Evolutionary conservation across 2,329 filamentous ascomycete genomes (phyloP), one percentile per base, ranked within the genome.

Genomic region (Cladosporium sp.): DNA sequence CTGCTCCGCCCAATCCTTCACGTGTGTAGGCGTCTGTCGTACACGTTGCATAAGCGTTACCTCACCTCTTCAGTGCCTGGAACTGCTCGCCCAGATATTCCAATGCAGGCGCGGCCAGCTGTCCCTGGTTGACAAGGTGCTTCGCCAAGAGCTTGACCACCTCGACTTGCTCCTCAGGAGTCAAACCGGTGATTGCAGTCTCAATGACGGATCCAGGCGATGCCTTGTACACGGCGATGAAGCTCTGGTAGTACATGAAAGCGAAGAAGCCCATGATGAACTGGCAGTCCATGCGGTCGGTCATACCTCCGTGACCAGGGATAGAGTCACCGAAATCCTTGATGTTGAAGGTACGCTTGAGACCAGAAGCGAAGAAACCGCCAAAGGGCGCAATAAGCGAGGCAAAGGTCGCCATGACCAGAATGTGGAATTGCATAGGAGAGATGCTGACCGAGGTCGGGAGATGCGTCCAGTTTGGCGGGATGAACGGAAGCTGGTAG

Each of bases 221-320:
- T 33, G 86, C 83, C 69, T 92, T 89, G 76, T 95, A 83, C 6
- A 89, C 78, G 3, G 91, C 91, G 63, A 98, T 92, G 69, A 98
- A 98, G 64, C 87, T 62, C 69, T 96, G 91, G 72, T 94, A 98
- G 73, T 98, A 98, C 80, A 98, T 91, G 75, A 90, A 97, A 13
- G 92, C 83, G 63, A 98, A 97, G 71, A 95, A 93, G 7, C 93
- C 93, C 93, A 98, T 98, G 75, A 97, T 97, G 73, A 98, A 98
- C 67, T 98, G 93, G 69, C 93, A 98, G 67, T 98, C 93, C 92
- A 98, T 97, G 55, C 93, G 87, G 67, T 98, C 93, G 13, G 93
- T 98, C 74, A 98, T 97, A 60, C 93, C 93, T 54, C 93, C 93
- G 63, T 98, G 93, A 18, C 93, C 93, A 1, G 93, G 93, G 60